These are phyloP conservation scores for Amanita rimosa DNA, from an alignment of 768 basidiomycete genomes.

Conservation along the genomic window DNA sequence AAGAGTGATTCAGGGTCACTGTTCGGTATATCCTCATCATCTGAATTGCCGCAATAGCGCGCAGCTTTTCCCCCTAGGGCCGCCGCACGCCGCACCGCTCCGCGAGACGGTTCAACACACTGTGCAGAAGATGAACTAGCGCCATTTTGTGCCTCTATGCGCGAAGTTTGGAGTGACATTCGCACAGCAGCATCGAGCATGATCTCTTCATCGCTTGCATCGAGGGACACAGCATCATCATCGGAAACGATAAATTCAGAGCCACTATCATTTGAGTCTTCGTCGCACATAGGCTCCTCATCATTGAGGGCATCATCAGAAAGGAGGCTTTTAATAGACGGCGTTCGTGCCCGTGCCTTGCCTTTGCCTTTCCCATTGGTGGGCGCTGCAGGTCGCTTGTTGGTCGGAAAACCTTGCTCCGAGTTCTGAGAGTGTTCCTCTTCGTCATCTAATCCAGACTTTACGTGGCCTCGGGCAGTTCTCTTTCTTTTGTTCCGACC, in stretches of 20 bases:
- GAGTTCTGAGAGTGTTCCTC: not conserved
- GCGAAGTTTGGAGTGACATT: conserved; percentile 33
- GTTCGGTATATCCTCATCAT: conserved; percentile 14
- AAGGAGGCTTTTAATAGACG: conserved; percentile 18
- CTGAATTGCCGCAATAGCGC: conserved; percentile 12
- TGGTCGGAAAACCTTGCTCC: not conserved
- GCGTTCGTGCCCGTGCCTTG: conserved; percentile 11
- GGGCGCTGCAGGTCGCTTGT: conserved; percentile 7
- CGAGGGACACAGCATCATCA: conserved; percentile 18
- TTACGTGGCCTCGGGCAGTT: conserved; percentile 16
- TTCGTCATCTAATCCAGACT: not conserved
- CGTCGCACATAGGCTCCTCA: conserved; percentile 9
- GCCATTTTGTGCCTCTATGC: conserved; percentile 14
- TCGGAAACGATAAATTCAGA: conserved; percentile 47
- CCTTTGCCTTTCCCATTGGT: conserved; percentile 30
- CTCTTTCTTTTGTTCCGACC: conserved; percentile 9
- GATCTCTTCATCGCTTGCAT: conserved; percentile 33
- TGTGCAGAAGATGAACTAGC: conserved; percentile 25
- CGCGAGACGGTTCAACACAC: conserved; percentile 24
- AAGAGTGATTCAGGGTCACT: conserved; percentile 17
- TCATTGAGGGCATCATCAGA: conserved; percentile 12
- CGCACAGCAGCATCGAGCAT: conserved; percentile 50
- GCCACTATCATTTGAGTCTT: conserved; percentile 45
- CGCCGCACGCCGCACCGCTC: conserved; percentile 32
- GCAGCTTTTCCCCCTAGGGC: conserved; percentile 45